Percentiles rank a stretch among this genome's conserved stretches.
Evolutionary conservation across 768 basidiomycete genomes (phyloP).

Genomic region (Russula ochroleuca): DNA sequence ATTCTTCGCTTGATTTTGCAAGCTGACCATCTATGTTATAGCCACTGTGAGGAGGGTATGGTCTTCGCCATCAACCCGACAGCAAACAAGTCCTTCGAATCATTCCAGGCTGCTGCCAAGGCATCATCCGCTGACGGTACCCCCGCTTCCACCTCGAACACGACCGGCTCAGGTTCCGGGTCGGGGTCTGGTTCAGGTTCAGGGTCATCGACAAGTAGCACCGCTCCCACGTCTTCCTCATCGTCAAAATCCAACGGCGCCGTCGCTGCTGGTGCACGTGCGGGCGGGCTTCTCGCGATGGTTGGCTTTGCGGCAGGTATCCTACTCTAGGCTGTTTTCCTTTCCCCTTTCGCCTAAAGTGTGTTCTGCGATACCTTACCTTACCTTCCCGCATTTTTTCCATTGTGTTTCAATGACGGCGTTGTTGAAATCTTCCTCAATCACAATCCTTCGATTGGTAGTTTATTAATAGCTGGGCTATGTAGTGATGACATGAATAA

Average conservation of each 20-base stretch:
- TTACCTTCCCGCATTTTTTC: neutral
- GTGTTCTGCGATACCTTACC: conserved; percentile 4
- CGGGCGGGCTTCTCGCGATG: conserved; percentile 21
- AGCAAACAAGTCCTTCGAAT: conserved; percentile 30
- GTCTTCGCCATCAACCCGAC: conserved; percentile 35
- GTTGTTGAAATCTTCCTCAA: neutral
- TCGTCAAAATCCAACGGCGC: conserved; percentile 13
- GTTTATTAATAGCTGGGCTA: conserved; percentile 27
- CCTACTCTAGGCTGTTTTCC: conserved; percentile 13
- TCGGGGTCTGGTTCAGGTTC: neutral
- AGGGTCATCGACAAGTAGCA: neutral
- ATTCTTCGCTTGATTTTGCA: neutral
- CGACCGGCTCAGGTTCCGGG: neutral
- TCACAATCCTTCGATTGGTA: conserved; percentile 2
- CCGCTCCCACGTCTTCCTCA: neutral
- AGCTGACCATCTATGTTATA: conserved; percentile 4
- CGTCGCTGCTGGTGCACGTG: neutral
- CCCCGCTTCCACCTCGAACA: neutral
- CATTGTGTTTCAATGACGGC: conserved; percentile 5
- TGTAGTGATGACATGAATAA: conserved; percentile 17
- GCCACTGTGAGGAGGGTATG: conserved; percentile 33
- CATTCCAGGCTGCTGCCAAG: conserved; percentile 29
- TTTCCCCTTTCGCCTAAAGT: neutral
- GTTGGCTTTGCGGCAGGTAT: conserved; percentile 25
- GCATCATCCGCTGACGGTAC: conserved; percentile 6